phyloP scores from a whole-genome alignment of 805 yeast species.

The Metschnikowia colocasiae region DNA sequence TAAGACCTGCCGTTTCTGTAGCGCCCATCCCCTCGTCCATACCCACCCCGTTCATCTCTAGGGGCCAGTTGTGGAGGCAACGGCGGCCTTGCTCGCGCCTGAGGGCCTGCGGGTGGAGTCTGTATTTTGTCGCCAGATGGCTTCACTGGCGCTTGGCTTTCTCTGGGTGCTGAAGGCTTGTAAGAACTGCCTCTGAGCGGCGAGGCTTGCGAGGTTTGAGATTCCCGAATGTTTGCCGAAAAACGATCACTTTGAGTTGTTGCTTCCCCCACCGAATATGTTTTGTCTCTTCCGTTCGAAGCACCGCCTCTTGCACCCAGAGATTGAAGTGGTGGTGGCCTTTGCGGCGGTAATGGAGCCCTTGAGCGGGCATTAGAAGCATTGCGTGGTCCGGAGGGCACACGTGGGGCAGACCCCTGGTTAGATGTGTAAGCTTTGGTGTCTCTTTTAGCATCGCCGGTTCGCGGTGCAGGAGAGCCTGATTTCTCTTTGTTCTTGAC shows the following conservation, averaged over 20 bases:
- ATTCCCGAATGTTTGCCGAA: constrained; percentile 1
- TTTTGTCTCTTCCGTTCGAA: constrained; percentile 10
- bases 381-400: background rate
- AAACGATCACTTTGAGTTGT: constrained; percentile 3
- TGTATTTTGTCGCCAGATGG: background rate
- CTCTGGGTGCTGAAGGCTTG: background rate
- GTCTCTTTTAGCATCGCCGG: background rate
- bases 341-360: constrained; percentile 25
- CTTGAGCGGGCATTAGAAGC: constrained; percentile 9
- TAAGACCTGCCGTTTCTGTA: constrained; percentile 6
- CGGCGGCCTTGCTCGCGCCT: constrained; percentile 4
- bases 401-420: background rate
- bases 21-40: constrained; percentile 16
- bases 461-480: background rate
- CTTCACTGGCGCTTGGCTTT: background rate
- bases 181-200: background rate
- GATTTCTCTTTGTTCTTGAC: constrained; percentile 1
- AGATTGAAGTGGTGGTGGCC: constrained; percentile 8
- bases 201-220: background rate
- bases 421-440: background rate
- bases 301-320: constrained; percentile 7
- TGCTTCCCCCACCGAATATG: constrained; percentile 4
- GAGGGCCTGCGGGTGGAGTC: background rate
- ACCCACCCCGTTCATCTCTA: constrained; percentile 7
- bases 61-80: constrained; percentile 16